Evolutionary conservation across 169 alveolate genomes (phyloP).

Genomic region (Babesia sp.): DNA sequence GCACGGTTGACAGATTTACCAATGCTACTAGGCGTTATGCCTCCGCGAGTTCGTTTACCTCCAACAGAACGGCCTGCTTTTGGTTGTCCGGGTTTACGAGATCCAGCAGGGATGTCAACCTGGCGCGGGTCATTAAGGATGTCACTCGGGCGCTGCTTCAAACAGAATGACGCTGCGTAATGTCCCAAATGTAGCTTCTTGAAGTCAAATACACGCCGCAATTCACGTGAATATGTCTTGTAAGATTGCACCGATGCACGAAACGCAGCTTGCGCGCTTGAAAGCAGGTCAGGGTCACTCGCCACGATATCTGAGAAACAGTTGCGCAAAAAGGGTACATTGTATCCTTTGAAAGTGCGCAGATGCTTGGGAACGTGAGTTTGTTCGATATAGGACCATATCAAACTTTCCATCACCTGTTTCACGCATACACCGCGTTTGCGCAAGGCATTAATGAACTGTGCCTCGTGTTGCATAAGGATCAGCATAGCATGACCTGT

Average conservation of each 20-base stretch:
- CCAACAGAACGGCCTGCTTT: background rate
- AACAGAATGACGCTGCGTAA: slow-evolving; percentile 63
- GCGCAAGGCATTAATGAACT: slow-evolving; percentile 34
- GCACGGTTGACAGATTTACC: background rate
- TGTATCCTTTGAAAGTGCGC: slow-evolving; percentile 49
- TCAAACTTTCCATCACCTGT: slow-evolving; percentile 42
- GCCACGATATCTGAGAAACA: slow-evolving; percentile 45
- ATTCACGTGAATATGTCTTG: slow-evolving; percentile 54
- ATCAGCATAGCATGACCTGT: slow-evolving; percentile 71
- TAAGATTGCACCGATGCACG: slow-evolving; percentile 62
- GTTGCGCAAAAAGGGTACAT: slow-evolving; percentile 53
- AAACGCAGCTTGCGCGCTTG: slow-evolving; percentile 37
- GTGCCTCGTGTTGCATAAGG: slow-evolving; percentile 61
- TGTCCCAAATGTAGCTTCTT: slow-evolving; percentile 63
- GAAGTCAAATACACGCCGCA: slow-evolving; percentile 59
- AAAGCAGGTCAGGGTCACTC: slow-evolving; percentile 18
- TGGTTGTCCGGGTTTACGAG: background rate
- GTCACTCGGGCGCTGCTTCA: slow-evolving; percentile 56
- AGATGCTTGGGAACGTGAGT: slow-evolving; percentile 48
- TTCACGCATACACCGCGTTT: slow-evolving; percentile 47
- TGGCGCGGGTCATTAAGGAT: slow-evolving; percentile 13
- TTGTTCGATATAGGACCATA: slow-evolving; percentile 58
- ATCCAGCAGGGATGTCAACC: background rate
- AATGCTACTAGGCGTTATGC: background rate
- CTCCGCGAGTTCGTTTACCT: background rate